Base-by-base conservation (phyloP, 495 filamentous ascomycete genomes). In the Astrothelium subdiscretum region DNA sequence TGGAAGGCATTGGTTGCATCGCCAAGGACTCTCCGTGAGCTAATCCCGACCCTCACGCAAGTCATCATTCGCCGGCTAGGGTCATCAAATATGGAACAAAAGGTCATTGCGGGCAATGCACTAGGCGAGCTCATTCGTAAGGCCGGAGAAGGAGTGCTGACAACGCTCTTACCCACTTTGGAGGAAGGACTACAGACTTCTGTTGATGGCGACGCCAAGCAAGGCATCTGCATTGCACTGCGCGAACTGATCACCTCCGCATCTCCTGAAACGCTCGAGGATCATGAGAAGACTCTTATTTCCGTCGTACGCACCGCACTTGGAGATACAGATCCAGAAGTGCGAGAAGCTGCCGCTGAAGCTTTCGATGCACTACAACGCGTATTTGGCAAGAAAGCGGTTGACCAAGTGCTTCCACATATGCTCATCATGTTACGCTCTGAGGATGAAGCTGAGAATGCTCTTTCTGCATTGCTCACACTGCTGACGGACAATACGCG, bases 1-100 rank as follows among this genome's bases (percentile, higher is more conserved):
- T 98, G 94, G 94, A 98, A 98, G 73, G 91, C 91, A 32, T 79
- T 98, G 66, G 94, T 98, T 29, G 89, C 94, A 65, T 92, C 90
- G 44, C 94, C 94, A 22, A 85, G 85, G 62, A 96, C 88, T 24
- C 84, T 98, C 66, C 96, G 96, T 73, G 94, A 98, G 68, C 84
- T 98, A 67, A 86, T 96, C 38, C 92, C 94, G 31, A 96, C 91
- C 6, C 83, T 98, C 43, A 95, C 90, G 5, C 91, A 95, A 73
- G 82, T 97, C 66, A 86, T 98, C 65, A 97, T 97, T 73, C 86
- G 91, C 60, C 88, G 94, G 38, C 85, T 98, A 40, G 94, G 90
- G 60, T 97, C 90, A 66, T 87, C 91, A 2, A 97, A 96, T 69
- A 89, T 95, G 87, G 94, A 98, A 73, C 94, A 97, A 73, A 97